Percentiles rank a stretch among this genome's conserved stretches.
phyloP scores from a whole-genome alignment of 2,329 filamentous ascomycete genomes.

The Curvularia sp. region DNA sequence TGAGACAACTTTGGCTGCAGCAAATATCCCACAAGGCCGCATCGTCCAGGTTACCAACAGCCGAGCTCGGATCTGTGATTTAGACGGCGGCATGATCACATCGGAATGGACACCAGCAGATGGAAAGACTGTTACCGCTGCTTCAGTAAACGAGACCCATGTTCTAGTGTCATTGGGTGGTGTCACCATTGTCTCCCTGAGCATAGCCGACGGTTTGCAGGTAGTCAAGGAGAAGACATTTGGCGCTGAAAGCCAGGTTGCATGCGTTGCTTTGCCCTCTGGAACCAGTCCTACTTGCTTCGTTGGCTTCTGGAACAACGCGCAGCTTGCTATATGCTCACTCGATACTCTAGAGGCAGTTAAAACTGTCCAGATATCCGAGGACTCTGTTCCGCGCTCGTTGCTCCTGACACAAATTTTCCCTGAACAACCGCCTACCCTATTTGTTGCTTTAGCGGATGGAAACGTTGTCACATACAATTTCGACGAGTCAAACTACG shows the following conservation, averaged over 20 bases:
- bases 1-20: slow-evolving; percentile 73
- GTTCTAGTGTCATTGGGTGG: slow-evolving; percentile 79
- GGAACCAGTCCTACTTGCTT: slow-evolving; percentile 72
- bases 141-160: slow-evolving; percentile 73
- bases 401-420: slow-evolving; percentile 81
- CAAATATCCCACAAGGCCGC: slow-evolving; percentile 67
- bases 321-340: slow-evolving; percentile 76
- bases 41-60: slow-evolving; percentile 79
- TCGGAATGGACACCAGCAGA: slow-evolving; percentile 65
- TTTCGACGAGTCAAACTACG: slow-evolving; percentile 66
- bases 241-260: slow-evolving; percentile 75
- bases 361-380: slow-evolving; percentile 61
- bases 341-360: slow-evolving; percentile 70
- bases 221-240: slow-evolving; percentile 67
- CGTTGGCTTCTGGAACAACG: slow-evolving; percentile 87
- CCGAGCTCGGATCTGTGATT: slow-evolving; percentile 67
- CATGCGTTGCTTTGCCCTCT: slow-evolving; percentile 79
- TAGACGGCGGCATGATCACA: slow-evolving; percentile 60
- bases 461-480: slow-evolving; percentile 87
- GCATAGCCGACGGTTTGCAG: slow-evolving; percentile 65
- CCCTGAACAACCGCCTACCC: slow-evolving; percentile 68
- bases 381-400: slow-evolving; percentile 82
- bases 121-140: slow-evolving; percentile 72
- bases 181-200: slow-evolving; percentile 72
- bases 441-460: slow-evolving; percentile 91